A percentile compares a stretch with the other conserved stretches of the same genome.
These are phyloP conservation scores for Ophiostoma montium DNA, from an alignment of 2,329 filamentous ascomycete species.

Conservation along the genomic window DNA sequence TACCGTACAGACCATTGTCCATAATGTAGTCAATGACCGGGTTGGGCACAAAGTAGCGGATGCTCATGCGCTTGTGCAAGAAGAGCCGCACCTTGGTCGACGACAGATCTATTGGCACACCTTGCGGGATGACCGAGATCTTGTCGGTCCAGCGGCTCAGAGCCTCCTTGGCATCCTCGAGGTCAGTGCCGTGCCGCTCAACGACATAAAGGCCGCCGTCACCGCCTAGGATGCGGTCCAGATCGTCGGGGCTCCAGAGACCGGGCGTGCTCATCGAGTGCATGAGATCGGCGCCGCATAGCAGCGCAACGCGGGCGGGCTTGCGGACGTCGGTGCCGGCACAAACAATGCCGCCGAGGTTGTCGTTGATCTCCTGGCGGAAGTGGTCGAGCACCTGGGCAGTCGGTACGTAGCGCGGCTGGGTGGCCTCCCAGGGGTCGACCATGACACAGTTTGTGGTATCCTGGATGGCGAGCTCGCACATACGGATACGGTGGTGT, in stretches of 20 bases:
- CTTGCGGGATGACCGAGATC: slow-evolving; percentile 74
- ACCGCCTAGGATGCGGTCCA: slow-evolving; percentile 74
- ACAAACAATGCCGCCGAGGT: slow-evolving; percentile 49
- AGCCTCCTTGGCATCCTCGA: slow-evolving; percentile 67
- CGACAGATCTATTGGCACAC: slow-evolving; percentile 75
- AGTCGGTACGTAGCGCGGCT: slow-evolving; percentile 75
- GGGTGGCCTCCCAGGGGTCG: slow-evolving; percentile 36
- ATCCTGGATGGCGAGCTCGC: slow-evolving; percentile 61
- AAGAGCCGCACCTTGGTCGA: slow-evolving; percentile 72
- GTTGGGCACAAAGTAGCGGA: slow-evolving; percentile 44
- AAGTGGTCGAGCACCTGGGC: slow-evolving; percentile 86
- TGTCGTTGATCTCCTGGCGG: slow-evolving; percentile 73
- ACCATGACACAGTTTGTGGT: slow-evolving; percentile 74
- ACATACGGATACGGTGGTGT: slow-evolving; percentile 54
- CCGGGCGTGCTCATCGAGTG: slow-evolving; percentile 61
- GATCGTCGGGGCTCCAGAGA: slow-evolving; percentile 72
- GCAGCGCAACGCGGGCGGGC: slow-evolving; percentile 59
- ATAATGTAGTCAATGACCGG: slow-evolving; percentile 13
- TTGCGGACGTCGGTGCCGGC: slow-evolving; percentile 29
- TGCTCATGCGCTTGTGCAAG: slow-evolving; percentile 65
- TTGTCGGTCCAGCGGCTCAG: slow-evolving; percentile 74
- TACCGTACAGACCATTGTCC: slow-evolving; percentile 9
- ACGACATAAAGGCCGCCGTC: slow-evolving; percentile 74
- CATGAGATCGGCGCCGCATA: slow-evolving; percentile 65
- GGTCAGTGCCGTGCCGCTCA: slow-evolving; percentile 78